These are phyloP conservation scores for Lentinula boryana DNA, from an alignment of 768 basidiomycete species.

Conservation along the genomic window DNA sequence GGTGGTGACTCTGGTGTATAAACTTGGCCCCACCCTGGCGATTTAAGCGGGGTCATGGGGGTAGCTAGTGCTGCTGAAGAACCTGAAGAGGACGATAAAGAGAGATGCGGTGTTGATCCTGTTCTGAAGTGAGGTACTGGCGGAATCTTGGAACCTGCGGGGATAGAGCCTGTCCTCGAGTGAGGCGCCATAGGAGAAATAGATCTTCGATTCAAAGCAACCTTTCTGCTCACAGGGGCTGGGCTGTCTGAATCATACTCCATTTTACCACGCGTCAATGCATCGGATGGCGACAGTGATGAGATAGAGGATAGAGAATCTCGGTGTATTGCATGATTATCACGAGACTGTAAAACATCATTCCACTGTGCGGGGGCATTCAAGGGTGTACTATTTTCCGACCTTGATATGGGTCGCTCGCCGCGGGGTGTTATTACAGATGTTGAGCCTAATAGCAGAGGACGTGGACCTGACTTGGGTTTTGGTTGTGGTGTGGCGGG, in stretches of 20 bases:
- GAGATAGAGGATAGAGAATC: slow-evolving; percentile 62
- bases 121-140: slow-evolving; percentile 32
- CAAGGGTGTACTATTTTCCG: slow-evolving; percentile 28
- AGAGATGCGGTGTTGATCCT: slow-evolving; percentile 1
- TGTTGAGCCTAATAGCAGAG: slow-evolving; percentile 56
- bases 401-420: slow-evolving; percentile 20
- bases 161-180: slow-evolving; percentile 22
- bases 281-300: slow-evolving; percentile 56
- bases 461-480: slow-evolving; percentile 54
- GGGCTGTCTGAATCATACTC: slow-evolving; percentile 54
- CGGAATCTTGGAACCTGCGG: slow-evolving; percentile 23
- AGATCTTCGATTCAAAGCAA: slow-evolving; percentile 61
- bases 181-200: slow-evolving; percentile 68
- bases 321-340: slow-evolving; percentile 31
- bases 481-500: slow-evolving; percentile 22
- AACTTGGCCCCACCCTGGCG: slow-evolving; percentile 24
- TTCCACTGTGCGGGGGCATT: slow-evolving; percentile 34
- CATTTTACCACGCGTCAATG: slow-evolving; percentile 30
- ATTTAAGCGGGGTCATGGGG: slow-evolving; percentile 14
- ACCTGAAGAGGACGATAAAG: slow-evolving; percentile 1
- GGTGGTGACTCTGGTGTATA: slow-evolving; percentile 33
- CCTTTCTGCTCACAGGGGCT: slow-evolving; percentile 40
- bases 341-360: slow-evolving; percentile 36
- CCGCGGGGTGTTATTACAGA: slow-evolving; percentile 30
- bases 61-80: slow-evolving; percentile 8